These are phyloP conservation scores for Calonectria hawksworthii DNA, from an alignment of 2,329 filamentous ascomycete genomes.

Conservation along the genomic window DNA sequence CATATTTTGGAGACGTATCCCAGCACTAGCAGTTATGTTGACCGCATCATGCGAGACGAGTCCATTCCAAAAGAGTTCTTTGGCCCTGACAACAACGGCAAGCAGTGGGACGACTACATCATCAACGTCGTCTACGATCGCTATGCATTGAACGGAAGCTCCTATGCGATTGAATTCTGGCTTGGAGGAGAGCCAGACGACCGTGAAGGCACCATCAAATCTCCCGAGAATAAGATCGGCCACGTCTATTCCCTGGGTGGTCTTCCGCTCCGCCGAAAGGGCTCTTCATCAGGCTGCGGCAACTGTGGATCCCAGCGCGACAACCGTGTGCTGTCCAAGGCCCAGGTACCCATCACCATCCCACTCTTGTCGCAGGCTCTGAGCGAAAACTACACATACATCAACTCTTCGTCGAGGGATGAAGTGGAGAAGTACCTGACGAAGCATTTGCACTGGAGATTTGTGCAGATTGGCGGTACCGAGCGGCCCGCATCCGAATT, in stretches of 20 bases:
- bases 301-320: constrained; percentile 8
- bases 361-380: constrained; percentile 10
- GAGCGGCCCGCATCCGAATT: neutral
- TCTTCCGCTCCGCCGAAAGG: neutral
- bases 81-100: neutral
- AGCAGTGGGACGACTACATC: neutral
- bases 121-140: neutral
- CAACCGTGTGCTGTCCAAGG: neutral
- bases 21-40: neutral
- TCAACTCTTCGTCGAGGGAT: neutral
- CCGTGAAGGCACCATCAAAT: neutral
- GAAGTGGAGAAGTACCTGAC: neutral
- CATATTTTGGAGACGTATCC: neutral
- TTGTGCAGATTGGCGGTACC: neutral
- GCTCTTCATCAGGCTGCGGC: neutral
- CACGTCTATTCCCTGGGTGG: constrained; percentile 9
- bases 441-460: neutral
- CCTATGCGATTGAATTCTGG: constrained; percentile 32
- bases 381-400: neutral
- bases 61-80: neutral
- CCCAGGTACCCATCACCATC: constrained; percentile 19
- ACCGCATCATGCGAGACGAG: neutral
- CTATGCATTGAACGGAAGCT: constrained; percentile 21
- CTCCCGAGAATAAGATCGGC: constrained; percentile 20
- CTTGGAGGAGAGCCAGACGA: constrained; percentile 19